Base-by-base conservation (phyloP, 768 basidiomycete species). In the Thelephora ganbajun region DNA sequence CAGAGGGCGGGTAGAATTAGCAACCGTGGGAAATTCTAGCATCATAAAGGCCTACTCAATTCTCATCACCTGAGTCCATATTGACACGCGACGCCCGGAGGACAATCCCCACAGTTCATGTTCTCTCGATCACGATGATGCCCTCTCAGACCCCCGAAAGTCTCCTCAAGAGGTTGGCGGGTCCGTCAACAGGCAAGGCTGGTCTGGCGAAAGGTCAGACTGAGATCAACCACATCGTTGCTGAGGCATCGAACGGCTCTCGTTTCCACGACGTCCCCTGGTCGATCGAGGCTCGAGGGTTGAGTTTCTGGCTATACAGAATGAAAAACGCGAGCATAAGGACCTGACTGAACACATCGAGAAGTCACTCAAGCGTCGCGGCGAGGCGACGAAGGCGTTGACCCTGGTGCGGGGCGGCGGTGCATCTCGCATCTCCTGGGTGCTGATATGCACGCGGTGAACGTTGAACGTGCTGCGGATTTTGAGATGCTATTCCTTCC, bases 311-410 rank as follows among this genome's bases (percentile, higher is more conserved):
- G 52, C 33, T 47, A 35, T 50, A 51, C 55, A 88, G 78, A 91
- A 93, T 54, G 91, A 96, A 67, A 90, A 88, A 61, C 75, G 77
- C 57, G 92, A 87, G 59, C 90, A 97, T 62, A 80, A 80, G 54
- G 85, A 88, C 45, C 64, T 96, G 42, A 89, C 83, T 0, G 73
- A 77, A 49, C 75, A 80, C 53, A 90, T 97, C 47, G 64, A 72
- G 43, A 76, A 69, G 56, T 77, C 91, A 33, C 63, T 89, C 47
- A 74, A 74, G 51, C 72, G 72, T 51, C 71, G 77, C 19, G 79
- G 86, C 53, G 76, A 80, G 39, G 66, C 69, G 2, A 50, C 77
- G 48, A 71, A 65, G 35, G 76, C n/a, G n/a, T n/a, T n/a, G n/a
- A n/a, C n/a, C n/a, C n/a, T n/a, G n/a, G n/a, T n/a, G n/a, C n/a